Evolutionary conservation across 345 rosid genomes (phyloP).

Genomic region (Euphorbia pulcherrima): DNA sequence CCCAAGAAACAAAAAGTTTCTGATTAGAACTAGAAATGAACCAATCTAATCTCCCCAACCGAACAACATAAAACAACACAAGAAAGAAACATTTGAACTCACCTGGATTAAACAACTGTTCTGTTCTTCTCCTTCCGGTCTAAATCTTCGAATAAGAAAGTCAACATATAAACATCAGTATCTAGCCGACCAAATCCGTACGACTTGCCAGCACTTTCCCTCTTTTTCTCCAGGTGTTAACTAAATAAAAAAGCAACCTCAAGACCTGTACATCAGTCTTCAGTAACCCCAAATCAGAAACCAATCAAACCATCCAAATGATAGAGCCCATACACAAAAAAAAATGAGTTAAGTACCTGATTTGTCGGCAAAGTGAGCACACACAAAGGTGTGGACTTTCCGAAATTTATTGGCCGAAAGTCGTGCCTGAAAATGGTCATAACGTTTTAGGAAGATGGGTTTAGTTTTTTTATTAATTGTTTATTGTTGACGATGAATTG

Average conservation of each 20-base stretch:
- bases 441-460: no score
- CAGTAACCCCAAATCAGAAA: background rate
- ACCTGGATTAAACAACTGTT: background rate
- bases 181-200: background rate
- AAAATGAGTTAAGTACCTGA: background rate
- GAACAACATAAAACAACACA: background rate
- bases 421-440: background rate
- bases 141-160: background rate
- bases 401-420: background rate
- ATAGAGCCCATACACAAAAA: background rate
- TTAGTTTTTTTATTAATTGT: background rate
- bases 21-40: background rate
- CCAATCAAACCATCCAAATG: no score
- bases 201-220: background rate
- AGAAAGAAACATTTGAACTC: background rate
- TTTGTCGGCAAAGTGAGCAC: background rate
- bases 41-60: background rate
- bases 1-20: background rate
- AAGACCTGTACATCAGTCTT: background rate
- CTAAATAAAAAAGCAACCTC: background rate
- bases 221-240: no score
- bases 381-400: slow-evolving; percentile 3
- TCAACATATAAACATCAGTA: background rate
- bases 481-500: background rate
- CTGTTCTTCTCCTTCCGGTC: background rate